Base-by-base conservation (phyloP, 176 grass and related monocot genomes). In the Phoenix roebelenii region DNA sequence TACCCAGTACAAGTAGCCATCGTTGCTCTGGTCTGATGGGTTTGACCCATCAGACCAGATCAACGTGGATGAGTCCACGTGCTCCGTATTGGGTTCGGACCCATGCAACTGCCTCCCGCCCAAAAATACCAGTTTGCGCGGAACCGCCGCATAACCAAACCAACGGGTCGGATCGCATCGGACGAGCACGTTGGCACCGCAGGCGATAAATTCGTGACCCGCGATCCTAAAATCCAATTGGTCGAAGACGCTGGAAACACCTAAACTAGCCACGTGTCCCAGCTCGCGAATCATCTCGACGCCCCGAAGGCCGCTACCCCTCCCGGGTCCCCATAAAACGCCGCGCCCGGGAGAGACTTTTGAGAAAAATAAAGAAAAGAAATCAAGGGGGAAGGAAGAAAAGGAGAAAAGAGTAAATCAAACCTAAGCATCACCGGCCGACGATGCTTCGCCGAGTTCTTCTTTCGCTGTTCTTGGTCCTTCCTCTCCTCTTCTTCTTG, bases 231-330 rank as follows among this genome's bases (percentile, higher is more conserved):
- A 65, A 75, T 49, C 68, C 76, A 54, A 95, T 95, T 95, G 86
- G 86, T 65, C 50, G 48, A 70, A 54, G 74, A 63, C 74, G 80
- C 65, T 95, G 90, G 90, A 74, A 16, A 1, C 28, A 17, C 2
- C 10, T 1, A 3, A 60, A 25, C 9, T 18, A 5, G 80, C 70
- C 90, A 80, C 83, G 86, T 89, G 77, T 60, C 17, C 23, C 1
- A 16, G 19, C 35, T 3, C 3, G 24, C 20, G 90, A 84, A 90
- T 50, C 67, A 74, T 87, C 90, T 67, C 59, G 86, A 90, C 39
- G 53, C 61, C 52, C 18, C 49, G 5, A 50, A 19, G 9, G 25
- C 29, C 12, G 0, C 7, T 4, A 57, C 23, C 49, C 18, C 19
- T 7, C 70, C 2, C 1, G 35, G 35, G 9, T 44, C 20, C 32